These are phyloP conservation scores for Dactylonectria macrodidyma DNA, from an alignment of 2,329 filamentous ascomycete genomes.

Conservation along the genomic window DNA sequence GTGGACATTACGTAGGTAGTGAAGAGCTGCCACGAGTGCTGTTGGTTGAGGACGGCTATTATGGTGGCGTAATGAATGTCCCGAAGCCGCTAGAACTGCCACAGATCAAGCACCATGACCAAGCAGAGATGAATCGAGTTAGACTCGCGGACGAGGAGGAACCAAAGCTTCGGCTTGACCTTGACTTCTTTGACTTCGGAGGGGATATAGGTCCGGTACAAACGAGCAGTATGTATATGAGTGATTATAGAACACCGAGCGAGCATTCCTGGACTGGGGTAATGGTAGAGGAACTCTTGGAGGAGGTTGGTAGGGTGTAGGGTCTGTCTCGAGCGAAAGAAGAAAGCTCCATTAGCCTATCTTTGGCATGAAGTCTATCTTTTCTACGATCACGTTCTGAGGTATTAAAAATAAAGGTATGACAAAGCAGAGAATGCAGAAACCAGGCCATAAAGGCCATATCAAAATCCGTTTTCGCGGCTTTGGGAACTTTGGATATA, in stretches of 20 bases:
- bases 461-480: constrained; percentile 10
- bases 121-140: not conserved
- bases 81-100: not conserved
- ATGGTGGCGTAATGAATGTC: not conserved
- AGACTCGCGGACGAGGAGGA: not conserved
- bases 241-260: not conserved
- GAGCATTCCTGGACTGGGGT: not conserved
- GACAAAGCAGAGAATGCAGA: too few species aligned
- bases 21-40: not conserved
- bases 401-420: too few species aligned
- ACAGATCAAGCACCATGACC: not conserved
- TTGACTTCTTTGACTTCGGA: not conserved
- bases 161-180: not conserved
- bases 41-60: not conserved
- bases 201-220: not conserved
- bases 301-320: not conserved
- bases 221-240: not conserved
- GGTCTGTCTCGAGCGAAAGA: not conserved
- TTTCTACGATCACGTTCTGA: not conserved
- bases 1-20: not conserved
- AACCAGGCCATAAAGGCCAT: not conserved
- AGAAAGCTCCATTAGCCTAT: not conserved
- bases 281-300: not conserved
- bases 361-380: not conserved
- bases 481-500: too few species aligned